These are phyloP conservation scores for Knufia fluminis DNA, from an alignment of 2,329 filamentous ascomycete genomes.

Conservation along the genomic window DNA sequence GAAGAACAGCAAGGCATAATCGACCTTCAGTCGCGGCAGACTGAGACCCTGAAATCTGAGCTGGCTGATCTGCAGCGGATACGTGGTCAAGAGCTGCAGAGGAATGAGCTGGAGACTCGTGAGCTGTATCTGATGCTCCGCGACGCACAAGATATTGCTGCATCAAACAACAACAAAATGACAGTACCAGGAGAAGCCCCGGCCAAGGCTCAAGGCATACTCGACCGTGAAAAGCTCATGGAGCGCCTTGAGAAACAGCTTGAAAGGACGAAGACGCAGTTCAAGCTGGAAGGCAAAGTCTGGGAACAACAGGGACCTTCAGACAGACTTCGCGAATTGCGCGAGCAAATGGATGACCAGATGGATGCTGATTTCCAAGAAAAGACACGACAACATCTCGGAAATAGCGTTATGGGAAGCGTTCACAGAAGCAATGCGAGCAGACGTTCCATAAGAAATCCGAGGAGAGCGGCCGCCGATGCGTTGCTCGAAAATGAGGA, in stretches of 20 bases:
- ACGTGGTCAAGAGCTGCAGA: slow-evolving; percentile 80
- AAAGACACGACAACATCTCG: slow-evolving; percentile 54
- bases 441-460: slow-evolving; percentile 26
- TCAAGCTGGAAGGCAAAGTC: slow-evolving; percentile 86
- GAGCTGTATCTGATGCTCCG: slow-evolving; percentile 97
- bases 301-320: slow-evolving; percentile 85
- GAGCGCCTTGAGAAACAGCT: slow-evolving; percentile 89
- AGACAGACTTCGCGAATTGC: slow-evolving; percentile 79
- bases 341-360: slow-evolving; percentile 84
- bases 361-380: slow-evolving; percentile 43
- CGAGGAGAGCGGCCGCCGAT: slow-evolving; percentile 31
- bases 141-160: slow-evolving; percentile 92
- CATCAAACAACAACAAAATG: slow-evolving; percentile 64
- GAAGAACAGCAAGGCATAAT: slow-evolving; percentile 88
- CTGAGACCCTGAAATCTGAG: slow-evolving; percentile 80
- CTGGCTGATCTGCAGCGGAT: slow-evolving; percentile 77
- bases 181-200: slow-evolving; percentile 52
- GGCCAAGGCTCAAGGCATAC: slow-evolving; percentile 76
- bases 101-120: slow-evolving; percentile 90
- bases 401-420: slow-evolving; percentile 64
- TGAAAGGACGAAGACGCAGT: slow-evolving; percentile 94
- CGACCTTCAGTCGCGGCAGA: slow-evolving; percentile 75
- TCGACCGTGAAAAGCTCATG: slow-evolving; percentile 88
- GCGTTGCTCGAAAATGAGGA: slow-evolving; percentile 30
- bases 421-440: slow-evolving; percentile 50